Evolutionary conservation across 495 filamentous ascomycete species (phyloP).

Genomic region (Talaromyces thailandensis): DNA sequence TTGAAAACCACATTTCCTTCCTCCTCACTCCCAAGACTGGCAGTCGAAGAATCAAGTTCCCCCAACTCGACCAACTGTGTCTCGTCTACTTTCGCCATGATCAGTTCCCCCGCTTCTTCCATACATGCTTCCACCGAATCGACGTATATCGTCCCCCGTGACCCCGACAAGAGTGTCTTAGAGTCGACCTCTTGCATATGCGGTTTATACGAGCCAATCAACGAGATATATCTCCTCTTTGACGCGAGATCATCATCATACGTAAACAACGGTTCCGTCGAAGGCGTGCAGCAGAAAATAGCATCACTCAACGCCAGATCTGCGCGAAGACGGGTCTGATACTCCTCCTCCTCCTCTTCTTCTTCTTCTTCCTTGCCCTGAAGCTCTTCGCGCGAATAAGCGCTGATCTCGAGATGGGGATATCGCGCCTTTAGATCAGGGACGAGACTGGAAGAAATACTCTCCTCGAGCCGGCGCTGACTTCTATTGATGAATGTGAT

Average conservation of each 20-base stretch:
- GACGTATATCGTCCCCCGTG: constrained; percentile 68
- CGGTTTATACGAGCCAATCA: constrained; percentile 76
- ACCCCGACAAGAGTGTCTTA: constrained; percentile 60
- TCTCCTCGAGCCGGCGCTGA: constrained; percentile 35
- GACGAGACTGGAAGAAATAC: constrained; percentile 18
- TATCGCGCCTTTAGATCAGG: constrained; percentile 16
- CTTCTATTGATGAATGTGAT: constrained; percentile 72
- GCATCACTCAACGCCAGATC: constrained; percentile 45
- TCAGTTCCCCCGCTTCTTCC: constrained; percentile 82
- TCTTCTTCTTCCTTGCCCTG: neutral
- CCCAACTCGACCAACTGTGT: constrained; percentile 77
- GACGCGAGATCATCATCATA: constrained; percentile 46
- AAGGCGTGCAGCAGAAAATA: constrained; percentile 73
- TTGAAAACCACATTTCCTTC: constrained; percentile 60
- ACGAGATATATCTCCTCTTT: constrained; percentile 62
- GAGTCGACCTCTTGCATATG: constrained; percentile 81
- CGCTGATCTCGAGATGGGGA: constrained; percentile 14
- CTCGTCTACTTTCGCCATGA: constrained; percentile 56
- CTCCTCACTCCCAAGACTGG: neutral
- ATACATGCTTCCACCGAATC: constrained; percentile 74
- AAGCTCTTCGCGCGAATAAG: constrained; percentile 20
- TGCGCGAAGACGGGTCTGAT: constrained; percentile 15
- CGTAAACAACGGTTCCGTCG: constrained; percentile 52
- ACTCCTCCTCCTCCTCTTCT: too few species aligned
- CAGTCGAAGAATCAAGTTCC: constrained; percentile 48